phyloP scores from a whole-genome alignment of 139 green algal species.

The Closterium sp. region DNA sequence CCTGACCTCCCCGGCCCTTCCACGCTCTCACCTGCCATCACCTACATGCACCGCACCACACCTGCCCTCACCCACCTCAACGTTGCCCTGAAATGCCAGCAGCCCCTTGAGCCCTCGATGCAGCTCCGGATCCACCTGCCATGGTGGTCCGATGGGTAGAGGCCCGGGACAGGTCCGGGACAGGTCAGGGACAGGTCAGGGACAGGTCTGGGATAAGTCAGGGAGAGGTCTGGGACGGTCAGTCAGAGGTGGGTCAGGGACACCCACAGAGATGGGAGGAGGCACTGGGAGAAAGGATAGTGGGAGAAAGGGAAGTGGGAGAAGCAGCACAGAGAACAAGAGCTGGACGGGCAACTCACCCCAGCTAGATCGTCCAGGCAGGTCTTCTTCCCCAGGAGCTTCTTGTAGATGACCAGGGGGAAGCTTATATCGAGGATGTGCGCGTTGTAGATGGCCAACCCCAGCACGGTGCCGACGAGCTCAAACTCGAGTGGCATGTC shows the following conservation, averaged over 20 bases:
- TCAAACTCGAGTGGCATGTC: constrained; percentile 69
- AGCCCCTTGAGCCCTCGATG: constrained; percentile 44
- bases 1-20: background rate
- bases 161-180: background rate
- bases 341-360: background rate
- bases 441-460: constrained; percentile 90
- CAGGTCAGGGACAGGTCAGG: background rate
- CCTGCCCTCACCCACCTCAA: constrained; percentile 9
- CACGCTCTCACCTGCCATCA: no score
- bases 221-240: no score
- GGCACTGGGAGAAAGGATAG: background rate
- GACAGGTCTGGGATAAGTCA: no score
- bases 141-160: background rate
- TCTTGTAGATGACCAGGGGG: constrained; percentile 78
- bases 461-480: constrained; percentile 82
- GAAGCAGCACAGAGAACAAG: background rate
- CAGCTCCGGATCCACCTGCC: constrained; percentile 26
- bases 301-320: background rate
- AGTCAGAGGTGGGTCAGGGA: no score
- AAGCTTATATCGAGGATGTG: constrained; percentile 85
- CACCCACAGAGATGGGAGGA: background rate
- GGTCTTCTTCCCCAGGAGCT: constrained; percentile 65
- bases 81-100: constrained; percentile 47
- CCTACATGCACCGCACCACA: no score
- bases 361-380: constrained; percentile 54